Evolutionary conservation across 129 eudicot genomes (phyloP), one percentile per base, ranked within the genome.

Genomic region (Sambucus nigra): DNA sequence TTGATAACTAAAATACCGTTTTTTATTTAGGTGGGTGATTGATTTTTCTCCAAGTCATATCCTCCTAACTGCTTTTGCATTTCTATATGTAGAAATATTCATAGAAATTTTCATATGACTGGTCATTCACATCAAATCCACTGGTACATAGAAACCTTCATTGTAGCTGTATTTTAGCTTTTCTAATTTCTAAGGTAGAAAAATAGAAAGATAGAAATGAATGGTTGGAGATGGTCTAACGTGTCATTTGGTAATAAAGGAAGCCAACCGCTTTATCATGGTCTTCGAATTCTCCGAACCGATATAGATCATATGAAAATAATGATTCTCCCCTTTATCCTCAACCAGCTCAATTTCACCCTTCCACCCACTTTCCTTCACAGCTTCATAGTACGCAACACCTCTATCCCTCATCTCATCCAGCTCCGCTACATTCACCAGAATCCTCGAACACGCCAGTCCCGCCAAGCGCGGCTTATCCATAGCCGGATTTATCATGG

Each of bases 281-380:
- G 60, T 41, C 55, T 66, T 77, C 16, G 81, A 81, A 31, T 73
- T 82, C 5, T 77, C 74, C n/a, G 71, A 18, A 20, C 28, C 51
- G 27, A 62, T 60, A 47, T 72, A 54, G 13, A 69, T n/a, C 24
- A 66, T 42, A 47, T 72, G 79, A 40, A 75, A 76, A 15, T 50
- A 41, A n/a, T 82, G 85, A 13, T 41, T 55, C 60, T 60, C 61
- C 12, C 74, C 85, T 33, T 73, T 59, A 16, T 51, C 49, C 14
- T 73, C 82, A 40, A 67, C 10, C 39, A 67, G 25, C 64, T 67
- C 82, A 17, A 67, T 61, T 25, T 40, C 61, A 48, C 86, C 83
- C 41, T 67, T 65, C 93, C 83, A 78, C 59, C 70, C 86, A 41
- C 83, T 74, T 22, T 60, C 47, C 25, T 53, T 63, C 72, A 77